Base-by-base conservation (phyloP, 805 yeast genomes). In the Starmerella etchellsii region DNA sequence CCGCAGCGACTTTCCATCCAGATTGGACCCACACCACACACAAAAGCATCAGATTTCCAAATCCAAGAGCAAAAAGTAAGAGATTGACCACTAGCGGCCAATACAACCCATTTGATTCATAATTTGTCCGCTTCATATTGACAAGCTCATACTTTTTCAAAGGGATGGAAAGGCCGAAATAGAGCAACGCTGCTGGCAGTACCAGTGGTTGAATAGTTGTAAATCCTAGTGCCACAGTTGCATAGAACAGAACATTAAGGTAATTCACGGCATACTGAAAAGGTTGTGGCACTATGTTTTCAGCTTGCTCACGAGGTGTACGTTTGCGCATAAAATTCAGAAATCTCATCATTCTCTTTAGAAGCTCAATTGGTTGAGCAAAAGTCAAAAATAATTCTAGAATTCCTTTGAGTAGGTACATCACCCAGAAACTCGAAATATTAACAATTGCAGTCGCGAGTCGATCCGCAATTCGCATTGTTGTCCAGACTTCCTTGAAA, bases 361-460 rank as follows among this genome's bases (percentile, higher is more conserved):
- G 3, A 15, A 63, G 47, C 3, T 50, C 40, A 25, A 56, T 14
- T 2, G 55, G 50, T 43, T 61, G 65, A 13, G 61, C 45, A 7
- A 61, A 42, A 35, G 54, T 59, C 3, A 59, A 39, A 19, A 58
- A 43, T 7, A 59, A 46, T 13, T 55, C 63, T 13, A 62, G 27
- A 25, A 57, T 50, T 13, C 56, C 57, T 18, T 60, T 52, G 16
- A 63, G 39, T 4, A 62, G 41, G 45, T 62, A 63, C 61, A 62
- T 56, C 22, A 63, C 64, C 67, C 67, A 63, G 49, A 63, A 63
- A 8, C 64, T 57, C 5, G 66, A 60, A 18, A 63, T 53, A 34
- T 56, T 55, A 32, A 63, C 56, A 29, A 63, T 54, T 6, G 67
- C 60, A 3, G 57, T 54, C 1, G 65, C 52, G 9, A 60, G 45